Base-by-base conservation (phyloP, 2,329 filamentous ascomycete genomes). In the Harringtonia lauricola region DNA sequence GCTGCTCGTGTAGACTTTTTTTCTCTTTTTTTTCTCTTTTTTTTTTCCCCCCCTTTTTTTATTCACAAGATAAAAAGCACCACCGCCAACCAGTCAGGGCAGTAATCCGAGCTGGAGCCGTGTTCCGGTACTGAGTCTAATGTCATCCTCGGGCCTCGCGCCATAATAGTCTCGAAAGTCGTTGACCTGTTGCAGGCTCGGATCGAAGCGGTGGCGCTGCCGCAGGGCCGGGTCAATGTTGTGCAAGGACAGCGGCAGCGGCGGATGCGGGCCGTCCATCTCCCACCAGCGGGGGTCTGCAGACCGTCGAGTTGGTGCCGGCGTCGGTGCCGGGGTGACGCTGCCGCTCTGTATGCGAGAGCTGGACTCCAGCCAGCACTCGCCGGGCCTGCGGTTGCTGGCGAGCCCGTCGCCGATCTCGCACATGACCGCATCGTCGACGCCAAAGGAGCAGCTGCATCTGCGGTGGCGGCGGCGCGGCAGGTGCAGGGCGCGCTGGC, bases 321-420 rank as follows among this genome's bases (percentile, higher is more conserved):
- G n/a, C n/a, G n/a, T n/a, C 33, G 33, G 33, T 8, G 19, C 5
- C 6, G 35, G 18, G n/a, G 21, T 36, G 35, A 17, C 17, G 33
- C n/a, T n/a, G n/a, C n/a, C n/a, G n/a, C n/a, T n/a, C n/a, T n/a
- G n/a, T n/a, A n/a, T n/a, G n/a, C n/a, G n/a, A n/a, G n/a, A n/a
- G n/a, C n/a, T n/a, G n/a, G n/a, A n/a, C n/a, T n/a, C n/a, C n/a
- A n/a, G n/a, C n/a, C 31, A 54, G 54, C 41, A 57, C 45, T 33
- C 44, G 36, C 22, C 54, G 47, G 10, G 39, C 46, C 50, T 49
- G 18, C 52, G 39, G 10, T 28, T 35, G 10, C 40, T 34, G 22
- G 49, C 43, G 26, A 54, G 29, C 30, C 57, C 55, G 33, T 59
- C 56, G 7, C 56, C 57, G 8, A 51, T 57, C 51, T 59, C 58